Base-by-base conservation (phyloP, 495 filamentous ascomycete genomes). In the Chlorociboria aeruginascens region DNA sequence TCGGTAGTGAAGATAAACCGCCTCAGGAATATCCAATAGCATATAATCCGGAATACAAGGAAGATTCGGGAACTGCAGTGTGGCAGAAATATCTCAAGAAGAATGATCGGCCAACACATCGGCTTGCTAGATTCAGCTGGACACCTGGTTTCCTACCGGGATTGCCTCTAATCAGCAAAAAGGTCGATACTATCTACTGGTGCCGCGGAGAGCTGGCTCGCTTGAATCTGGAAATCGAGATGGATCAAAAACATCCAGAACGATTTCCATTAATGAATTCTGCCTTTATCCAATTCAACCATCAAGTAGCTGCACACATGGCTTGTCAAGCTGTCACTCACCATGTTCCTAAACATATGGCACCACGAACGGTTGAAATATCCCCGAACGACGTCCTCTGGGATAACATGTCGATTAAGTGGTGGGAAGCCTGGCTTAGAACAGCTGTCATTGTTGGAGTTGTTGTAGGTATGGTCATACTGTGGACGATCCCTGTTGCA, bases 221-320 rank as follows among this genome's bases (percentile, higher is more conserved):
- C 14, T 69, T 97, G 25, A 98, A 97, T 56, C 46, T 89, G 44
- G 93, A 97, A 65, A 95, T 98, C 45, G 90, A 96, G 60, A 66
- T 82, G 31, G 93, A 97, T 56, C 93, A 98, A 58, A 70, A 81
- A 53, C 72, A 88, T 31, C 85, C 84, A 0, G 90, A 96, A 55
- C 79, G 79, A 29, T 98, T 85, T 51, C 93, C 92, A 2, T 68
- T 90, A 45, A 95, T 98, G 90, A 96, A 89, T 57, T 95, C 93
- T 10, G 92, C 92, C 11, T 98, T 98, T 58, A 88, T 98, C 46
- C 92, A 98, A 62, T 98, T 98, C 73, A 95, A 97, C 56, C 85
- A 95, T 57, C 92, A 98, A 64, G 86, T 95, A 6, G 88, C 89
- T 7, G 92, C 92, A 2, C 92, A 98, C 57, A 97, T 98, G 92